Percentiles rank a stretch among this genome's conserved stretches.
phyloP scores from a whole-genome alignment of 768 basidiomycete genomes.

The Termitomyces sp. region DNA sequence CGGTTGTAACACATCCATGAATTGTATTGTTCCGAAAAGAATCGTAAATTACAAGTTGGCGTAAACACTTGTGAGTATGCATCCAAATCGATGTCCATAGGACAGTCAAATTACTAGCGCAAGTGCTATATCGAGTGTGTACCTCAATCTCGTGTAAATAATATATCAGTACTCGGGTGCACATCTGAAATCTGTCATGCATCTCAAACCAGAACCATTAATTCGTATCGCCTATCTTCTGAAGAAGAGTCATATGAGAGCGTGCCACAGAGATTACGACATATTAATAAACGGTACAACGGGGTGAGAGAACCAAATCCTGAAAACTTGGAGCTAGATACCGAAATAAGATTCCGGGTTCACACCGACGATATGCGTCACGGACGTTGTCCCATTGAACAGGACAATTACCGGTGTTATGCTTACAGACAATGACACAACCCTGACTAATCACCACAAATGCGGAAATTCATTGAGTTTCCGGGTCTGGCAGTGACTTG shows the following conservation, averaged over 20 bases:
- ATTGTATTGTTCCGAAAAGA: neutral
- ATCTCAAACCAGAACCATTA: neutral
- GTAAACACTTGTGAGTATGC: neutral
- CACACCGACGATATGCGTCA: neutral
- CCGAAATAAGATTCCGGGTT: neutral
- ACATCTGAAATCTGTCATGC: neutral
- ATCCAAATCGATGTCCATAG: neutral
- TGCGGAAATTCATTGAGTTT: neutral
- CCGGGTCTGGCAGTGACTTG: neutral
- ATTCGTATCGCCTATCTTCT: neutral
- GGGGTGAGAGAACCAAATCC: neutral
- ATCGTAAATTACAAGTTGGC: neutral
- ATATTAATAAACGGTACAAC: neutral
- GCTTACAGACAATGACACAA: slow-evolving; percentile 3
- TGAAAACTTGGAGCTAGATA: neutral
- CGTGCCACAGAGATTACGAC: neutral
- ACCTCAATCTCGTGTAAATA: neutral
- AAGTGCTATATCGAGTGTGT: neutral
- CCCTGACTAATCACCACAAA: slow-evolving; percentile 5
- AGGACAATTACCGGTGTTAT: neutral
- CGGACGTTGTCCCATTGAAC: neutral
- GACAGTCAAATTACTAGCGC: neutral
- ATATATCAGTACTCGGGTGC: neutral
- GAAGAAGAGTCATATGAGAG: neutral
- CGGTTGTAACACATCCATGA: neutral